Evolutionary conservation across 768 basidiomycete genomes (phyloP), one percentile per base, ranked within the genome.

Genomic region (Calocybe gangraenosa): DNA sequence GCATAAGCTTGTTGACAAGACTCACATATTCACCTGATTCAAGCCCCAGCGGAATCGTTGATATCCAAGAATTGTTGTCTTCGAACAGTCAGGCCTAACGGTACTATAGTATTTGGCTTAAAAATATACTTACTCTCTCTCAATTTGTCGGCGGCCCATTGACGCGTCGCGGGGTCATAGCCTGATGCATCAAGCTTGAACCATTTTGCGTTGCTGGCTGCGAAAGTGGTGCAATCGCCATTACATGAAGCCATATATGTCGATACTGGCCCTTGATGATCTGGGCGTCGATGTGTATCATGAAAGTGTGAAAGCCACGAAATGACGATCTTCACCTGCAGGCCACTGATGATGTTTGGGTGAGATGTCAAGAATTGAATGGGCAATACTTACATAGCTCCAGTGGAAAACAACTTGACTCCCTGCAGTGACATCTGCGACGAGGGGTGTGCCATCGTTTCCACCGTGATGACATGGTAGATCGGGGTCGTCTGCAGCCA

Each of bases 201-300:
- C 75, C 73, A 76, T 43, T 60, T 58, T 14, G 69, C 71, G 34
- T 58, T 51, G 44, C 65, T 64, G 28, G 70, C 66, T 17, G 52
- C 49, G 49, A 71, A 70, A 2, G 51, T 60, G 7, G 67, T 55
- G 45, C 75, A 77, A 42, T 69, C 66, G 18, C 68, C 71, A 43
- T 65, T 64, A 57, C 75, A 77, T 10, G 70, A 70, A 21, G 73
- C 61, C 74, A 77, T 76, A 54, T 75, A 75, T n/a, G 71, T 75
- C 20, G 69, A 71, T 17, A 75, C 68, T 20, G 72, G 74, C 3
- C 75, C 74, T 56, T 69, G 62, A 56, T 75, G 76, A 52, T 75
- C 75, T 72, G 23, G 21, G 6, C 21, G 37, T 33, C 21, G 22
- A 14, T 9, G 33, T 42, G 25, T 34, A 37, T 25, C 31, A 38